Evolutionary conservation across 2,329 filamentous ascomycete species (phyloP).

Genomic region (Colletotrichum godetiae): DNA sequence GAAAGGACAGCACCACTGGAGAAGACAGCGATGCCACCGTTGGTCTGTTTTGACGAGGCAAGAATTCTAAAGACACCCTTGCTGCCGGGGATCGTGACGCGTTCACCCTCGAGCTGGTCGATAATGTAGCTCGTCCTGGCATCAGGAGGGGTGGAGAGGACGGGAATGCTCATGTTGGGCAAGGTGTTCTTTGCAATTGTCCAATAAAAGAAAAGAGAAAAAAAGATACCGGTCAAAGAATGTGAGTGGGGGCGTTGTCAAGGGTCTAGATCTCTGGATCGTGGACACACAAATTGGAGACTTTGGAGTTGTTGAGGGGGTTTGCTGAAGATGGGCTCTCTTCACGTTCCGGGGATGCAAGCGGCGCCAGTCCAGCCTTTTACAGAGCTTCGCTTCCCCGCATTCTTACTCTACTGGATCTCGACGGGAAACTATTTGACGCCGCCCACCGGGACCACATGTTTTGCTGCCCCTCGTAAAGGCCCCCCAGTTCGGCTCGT

Average conservation of each 20-base stretch:
- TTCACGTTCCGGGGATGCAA: background rate
- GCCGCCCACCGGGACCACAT: constrained; percentile 7
- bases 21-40: constrained; percentile 62
- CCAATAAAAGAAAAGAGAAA: background rate
- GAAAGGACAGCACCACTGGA: constrained; percentile 58
- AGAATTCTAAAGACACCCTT: constrained; percentile 63
- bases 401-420: background rate
- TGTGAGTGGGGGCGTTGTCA: background rate
- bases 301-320: background rate
- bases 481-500: background rate
- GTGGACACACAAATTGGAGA: constrained; percentile 2
- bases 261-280: background rate
- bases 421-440: background rate
- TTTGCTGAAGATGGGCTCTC: background rate
- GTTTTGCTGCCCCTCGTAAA: background rate
- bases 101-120: constrained; percentile 61
- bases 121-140: constrained; percentile 56
- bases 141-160: constrained; percentile 48
- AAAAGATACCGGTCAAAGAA: background rate
- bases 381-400: constrained; percentile 21
- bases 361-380: constrained; percentile 19
- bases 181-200: background rate
- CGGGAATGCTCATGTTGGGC: constrained; percentile 45
- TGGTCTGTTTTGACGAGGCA: constrained; percentile 62
- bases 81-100: constrained; percentile 62